Evolutionary conservation across 176 grass and related monocot species (phyloP).

Genomic region (Eleusine indica): DNA sequence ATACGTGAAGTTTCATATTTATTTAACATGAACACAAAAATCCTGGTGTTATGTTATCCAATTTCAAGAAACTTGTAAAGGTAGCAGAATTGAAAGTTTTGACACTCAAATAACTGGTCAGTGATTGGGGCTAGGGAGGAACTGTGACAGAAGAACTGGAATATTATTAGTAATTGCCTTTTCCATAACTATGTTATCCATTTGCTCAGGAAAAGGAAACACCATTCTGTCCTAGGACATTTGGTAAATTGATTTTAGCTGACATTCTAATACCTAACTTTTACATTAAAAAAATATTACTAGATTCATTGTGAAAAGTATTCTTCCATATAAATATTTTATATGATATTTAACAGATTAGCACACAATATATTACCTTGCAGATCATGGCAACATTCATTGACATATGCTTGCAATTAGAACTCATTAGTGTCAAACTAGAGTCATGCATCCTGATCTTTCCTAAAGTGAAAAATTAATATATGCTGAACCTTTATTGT

Average conservation of each 20-base stretch:
- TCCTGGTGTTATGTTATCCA: not conserved
- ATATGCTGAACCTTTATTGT: not conserved
- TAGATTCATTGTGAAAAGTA: not conserved
- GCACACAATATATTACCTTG: no score
- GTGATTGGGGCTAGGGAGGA: not conserved
- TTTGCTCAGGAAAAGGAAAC: not conserved
- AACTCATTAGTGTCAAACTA: not conserved
- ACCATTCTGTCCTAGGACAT: not conserved
- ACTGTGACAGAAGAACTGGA: not conserved
- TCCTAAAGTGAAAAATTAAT: not conserved
- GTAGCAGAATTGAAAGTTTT: no score
- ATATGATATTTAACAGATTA: not conserved
- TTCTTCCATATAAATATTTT: not conserved
- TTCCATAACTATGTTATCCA: no score
- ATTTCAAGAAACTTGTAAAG: not conserved
- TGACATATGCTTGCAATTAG: not conserved
- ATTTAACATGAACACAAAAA: no score
- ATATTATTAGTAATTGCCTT: not conserved
- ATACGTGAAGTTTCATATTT: no score
- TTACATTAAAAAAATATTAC: not conserved
- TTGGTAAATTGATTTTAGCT: not conserved
- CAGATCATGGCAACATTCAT: not conserved
- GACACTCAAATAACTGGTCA: not conserved
- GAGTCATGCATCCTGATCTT: not conserved
- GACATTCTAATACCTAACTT: not conserved